Conservation (phyloP, 2,329 filamentous ascomycete genomes). For the Pseudogymnoascus sp. region DNA sequence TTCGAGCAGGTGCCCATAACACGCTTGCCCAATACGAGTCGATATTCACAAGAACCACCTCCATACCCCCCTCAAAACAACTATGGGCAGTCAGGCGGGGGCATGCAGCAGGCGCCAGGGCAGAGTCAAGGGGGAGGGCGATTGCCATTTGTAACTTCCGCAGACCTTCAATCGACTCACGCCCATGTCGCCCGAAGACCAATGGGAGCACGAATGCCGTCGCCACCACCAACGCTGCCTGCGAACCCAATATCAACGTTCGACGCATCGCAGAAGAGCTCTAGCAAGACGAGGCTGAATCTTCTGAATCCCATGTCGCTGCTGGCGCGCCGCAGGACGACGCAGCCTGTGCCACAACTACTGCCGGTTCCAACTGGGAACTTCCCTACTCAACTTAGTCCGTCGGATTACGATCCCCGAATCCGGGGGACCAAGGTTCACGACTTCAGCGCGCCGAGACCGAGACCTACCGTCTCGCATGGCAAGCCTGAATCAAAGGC, state of each 20-base stretch:
- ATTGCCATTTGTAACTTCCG: constrained; percentile 16
- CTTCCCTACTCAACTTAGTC: constrained; percentile 23
- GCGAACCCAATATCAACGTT: constrained; percentile 15
- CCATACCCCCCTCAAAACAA: constrained; percentile 14
- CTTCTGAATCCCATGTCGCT: constrained; percentile 34
- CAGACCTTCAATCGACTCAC: constrained; percentile 18
- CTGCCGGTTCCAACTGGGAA: constrained; percentile 21
- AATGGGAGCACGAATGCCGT: constrained; percentile 22
- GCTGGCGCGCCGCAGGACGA: constrained; percentile 27
- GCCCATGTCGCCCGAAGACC: constrained; percentile 19
- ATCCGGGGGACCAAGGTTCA: constrained; percentile 59
- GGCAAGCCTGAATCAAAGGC: neutral
- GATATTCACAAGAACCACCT: neutral
- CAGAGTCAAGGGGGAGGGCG: constrained; percentile 14
- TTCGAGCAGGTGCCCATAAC: neutral
- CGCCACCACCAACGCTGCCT: constrained; percentile 17
- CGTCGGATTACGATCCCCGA: constrained; percentile 48
- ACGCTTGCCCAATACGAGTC: neutral
- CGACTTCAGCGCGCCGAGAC: constrained; percentile 57
- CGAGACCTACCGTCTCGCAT: constrained; percentile 35
- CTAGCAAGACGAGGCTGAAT: constrained; percentile 28
- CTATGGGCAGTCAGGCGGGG: constrained; percentile 18
- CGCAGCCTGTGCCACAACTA: constrained; percentile 26
- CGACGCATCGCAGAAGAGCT: constrained; percentile 21
- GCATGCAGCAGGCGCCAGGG: constrained; percentile 23